phyloP scores from a whole-genome alignment of 192 early-diverging fungal species.

The Coemansia sp. region DNA sequence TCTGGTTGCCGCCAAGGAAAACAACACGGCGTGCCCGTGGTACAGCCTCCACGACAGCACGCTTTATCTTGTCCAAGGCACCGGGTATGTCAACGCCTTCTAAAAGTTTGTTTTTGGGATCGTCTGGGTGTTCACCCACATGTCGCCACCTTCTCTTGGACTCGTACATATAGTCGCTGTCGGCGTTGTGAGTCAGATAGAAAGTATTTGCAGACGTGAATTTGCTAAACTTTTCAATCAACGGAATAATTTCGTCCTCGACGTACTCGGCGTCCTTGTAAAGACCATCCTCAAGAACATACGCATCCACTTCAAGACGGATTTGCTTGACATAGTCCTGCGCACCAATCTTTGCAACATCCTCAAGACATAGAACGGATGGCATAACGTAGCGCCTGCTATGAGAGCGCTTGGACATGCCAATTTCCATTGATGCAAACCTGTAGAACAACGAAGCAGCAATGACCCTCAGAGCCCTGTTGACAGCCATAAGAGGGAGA shows the following conservation, averaged over 20 bases:
- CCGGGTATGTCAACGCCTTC: background rate
- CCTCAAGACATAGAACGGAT: background rate
- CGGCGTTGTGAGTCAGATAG: background rate
- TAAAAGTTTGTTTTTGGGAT: background rate
- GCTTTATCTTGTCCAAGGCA: background rate
- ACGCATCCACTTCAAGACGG: constrained; percentile 9
- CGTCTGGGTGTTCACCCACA: background rate
- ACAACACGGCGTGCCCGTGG: background rate
- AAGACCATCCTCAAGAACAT: background rate
- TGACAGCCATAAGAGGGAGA: constrained; percentile 13
- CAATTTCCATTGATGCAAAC: background rate
- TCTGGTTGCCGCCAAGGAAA: background rate
- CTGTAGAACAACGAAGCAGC: constrained; percentile 25
- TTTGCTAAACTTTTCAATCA: background rate
- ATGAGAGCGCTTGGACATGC: background rate
- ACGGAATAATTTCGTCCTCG: background rate
- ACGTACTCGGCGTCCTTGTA: background rate
- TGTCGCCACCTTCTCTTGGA: background rate
- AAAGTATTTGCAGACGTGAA: constrained; percentile 10
- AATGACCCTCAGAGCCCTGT: constrained; percentile 19
- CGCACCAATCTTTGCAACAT: constrained; percentile 5
- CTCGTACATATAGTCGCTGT: background rate
- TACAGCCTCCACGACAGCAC: background rate
- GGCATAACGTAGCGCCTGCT: background rate
- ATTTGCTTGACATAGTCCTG: constrained; percentile 20